phyloP scores from a whole-genome alignment of 1,284 basidiomycete species.

The Somion occarium region DNA sequence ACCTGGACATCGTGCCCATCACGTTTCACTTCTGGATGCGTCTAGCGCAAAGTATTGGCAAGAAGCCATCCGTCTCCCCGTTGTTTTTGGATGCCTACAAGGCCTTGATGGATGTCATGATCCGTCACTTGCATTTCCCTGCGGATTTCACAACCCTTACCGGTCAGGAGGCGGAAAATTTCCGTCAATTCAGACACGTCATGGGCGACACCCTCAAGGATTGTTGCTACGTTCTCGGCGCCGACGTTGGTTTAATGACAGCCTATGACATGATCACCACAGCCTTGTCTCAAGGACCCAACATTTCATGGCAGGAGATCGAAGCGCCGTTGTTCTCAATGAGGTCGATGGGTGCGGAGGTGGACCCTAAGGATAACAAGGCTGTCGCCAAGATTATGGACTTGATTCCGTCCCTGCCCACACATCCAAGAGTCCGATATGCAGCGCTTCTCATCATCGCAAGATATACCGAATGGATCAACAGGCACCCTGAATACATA shows the following conservation, averaged over 20 bases:
- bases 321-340: constrained; percentile 98
- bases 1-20: constrained; percentile 96
- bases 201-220: constrained; percentile 99
- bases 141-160: constrained; percentile 60
- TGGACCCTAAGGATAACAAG: constrained; percentile 79
- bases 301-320: constrained; percentile 89
- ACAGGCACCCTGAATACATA: constrained; percentile 86
- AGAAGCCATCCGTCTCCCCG: constrained; percentile 63
- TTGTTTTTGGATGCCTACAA: constrained; percentile 80
- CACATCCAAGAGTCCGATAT: constrained; percentile 91
- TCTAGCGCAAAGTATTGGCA: constrained; percentile 79
- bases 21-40: constrained; percentile 99
- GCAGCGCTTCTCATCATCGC: constrained; percentile 94
- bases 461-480: constrained; percentile 97
- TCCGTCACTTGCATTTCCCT: constrained; percentile 92
- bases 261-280: constrained; percentile 79
- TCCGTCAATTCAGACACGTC: constrained; percentile 92
- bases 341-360: constrained; percentile 96
- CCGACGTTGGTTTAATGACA: constrained; percentile 78
- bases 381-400: constrained; percentile 95
- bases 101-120: constrained; percentile 82
- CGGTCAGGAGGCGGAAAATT: constrained; percentile 89
- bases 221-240: constrained; percentile 92
- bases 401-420: constrained; percentile 85
- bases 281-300: constrained; percentile 56